These are phyloP conservation scores for Acanthamoeba sp. DNA, from an alignment of 208 protist species.

Conservation along the genomic window DNA sequence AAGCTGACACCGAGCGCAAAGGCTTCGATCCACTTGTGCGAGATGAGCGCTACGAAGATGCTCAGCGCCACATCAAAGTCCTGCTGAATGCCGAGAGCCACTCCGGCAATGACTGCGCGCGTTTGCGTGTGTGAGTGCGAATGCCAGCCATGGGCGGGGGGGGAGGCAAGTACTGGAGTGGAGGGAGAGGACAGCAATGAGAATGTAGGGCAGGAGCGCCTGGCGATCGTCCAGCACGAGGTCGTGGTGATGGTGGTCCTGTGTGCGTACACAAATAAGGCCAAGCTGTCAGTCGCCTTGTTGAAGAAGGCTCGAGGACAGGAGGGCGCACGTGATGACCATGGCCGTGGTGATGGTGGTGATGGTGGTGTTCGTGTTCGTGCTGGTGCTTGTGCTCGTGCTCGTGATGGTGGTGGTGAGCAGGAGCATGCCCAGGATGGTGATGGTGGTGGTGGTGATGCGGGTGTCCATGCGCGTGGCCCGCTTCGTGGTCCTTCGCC, in stretches of 20 bases:
- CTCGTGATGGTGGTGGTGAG: neutral
- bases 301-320: too few species aligned
- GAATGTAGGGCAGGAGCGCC: slow-evolving; percentile 59
- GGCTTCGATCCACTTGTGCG: slow-evolving; percentile 58
- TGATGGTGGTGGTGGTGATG: neutral
- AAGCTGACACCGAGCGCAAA: slow-evolving; percentile 16
- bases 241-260: slow-evolving; percentile 38
- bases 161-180: slow-evolving; percentile 36
- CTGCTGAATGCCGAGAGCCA: slow-evolving; percentile 44
- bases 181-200: slow-evolving; percentile 63
- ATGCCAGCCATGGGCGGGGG: neutral
- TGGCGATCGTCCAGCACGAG: neutral
- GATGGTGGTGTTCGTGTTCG: neutral
- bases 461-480: neutral
- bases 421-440: neutral
- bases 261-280: neutral
- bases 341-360: slow-evolving; percentile 27
- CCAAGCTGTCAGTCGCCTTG: neutral
- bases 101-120: slow-evolving; percentile 1
- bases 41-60: slow-evolving; percentile 54
- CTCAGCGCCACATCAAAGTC: slow-evolving; percentile 20
- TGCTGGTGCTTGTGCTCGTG: neutral
- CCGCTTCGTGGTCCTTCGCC: neutral
- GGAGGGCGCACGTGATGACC: neutral
- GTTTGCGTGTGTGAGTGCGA: neutral